Evolutionary conservation across 1,284 basidiomycete genomes (phyloP).

Genomic region (Trametes sp.): DNA sequence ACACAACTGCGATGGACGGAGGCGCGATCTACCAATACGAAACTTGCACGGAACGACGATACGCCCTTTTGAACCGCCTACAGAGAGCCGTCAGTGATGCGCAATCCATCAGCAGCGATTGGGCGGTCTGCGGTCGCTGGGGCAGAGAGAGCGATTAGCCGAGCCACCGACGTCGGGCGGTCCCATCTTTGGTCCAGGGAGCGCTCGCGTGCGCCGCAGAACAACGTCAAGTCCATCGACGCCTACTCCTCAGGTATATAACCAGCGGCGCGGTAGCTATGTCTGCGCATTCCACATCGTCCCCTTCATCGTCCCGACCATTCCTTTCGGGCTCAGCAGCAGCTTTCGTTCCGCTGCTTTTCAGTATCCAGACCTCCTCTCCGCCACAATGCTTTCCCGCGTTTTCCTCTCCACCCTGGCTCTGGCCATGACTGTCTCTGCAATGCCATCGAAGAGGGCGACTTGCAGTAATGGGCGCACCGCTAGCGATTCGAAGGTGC

Average conservation of each 20-base stretch:
- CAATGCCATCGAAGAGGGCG: constrained; percentile 21
- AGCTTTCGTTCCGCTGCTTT: background rate
- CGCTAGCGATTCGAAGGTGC: constrained; percentile 42
- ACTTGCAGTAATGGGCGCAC: constrained; percentile 32
- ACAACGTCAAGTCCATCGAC: background rate
- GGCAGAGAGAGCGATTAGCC: background rate
- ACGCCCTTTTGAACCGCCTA: background rate
- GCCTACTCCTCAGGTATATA: background rate
- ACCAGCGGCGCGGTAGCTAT: background rate
- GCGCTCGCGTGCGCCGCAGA: background rate
- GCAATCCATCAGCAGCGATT: background rate
- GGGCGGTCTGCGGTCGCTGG: background rate
- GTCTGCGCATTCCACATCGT: background rate
- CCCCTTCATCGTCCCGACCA: background rate
- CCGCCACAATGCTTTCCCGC: constrained; percentile 13
- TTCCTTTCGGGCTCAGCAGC: background rate
- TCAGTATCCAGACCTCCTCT: background rate
- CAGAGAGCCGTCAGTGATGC: background rate
- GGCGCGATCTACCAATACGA: background rate
- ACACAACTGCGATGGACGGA: background rate
- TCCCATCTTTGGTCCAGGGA: background rate
- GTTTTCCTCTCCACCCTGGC: constrained; percentile 7
- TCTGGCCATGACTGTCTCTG: background rate
- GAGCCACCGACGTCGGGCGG: background rate
- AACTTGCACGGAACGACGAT: background rate